A percentile compares a stretch with the other conserved stretches of the same genome.
phyloP scores from a whole-genome alignment of 2,329 filamentous ascomycete genomes.

The Penicillium sp. region DNA sequence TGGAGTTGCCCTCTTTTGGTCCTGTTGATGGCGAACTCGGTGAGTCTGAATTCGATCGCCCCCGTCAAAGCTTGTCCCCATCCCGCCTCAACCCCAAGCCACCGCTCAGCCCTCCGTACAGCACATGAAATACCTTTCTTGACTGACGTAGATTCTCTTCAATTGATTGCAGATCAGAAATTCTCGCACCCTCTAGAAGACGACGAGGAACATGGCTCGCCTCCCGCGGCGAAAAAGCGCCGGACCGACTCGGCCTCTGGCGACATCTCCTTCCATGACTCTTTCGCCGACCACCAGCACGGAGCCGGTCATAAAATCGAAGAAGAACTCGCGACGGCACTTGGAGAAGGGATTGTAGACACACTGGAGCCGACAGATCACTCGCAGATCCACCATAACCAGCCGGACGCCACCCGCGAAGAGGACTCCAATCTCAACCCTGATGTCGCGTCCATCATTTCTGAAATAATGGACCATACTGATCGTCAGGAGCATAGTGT shows the following conservation, averaged over 20 bases:
- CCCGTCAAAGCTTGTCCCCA: not conserved
- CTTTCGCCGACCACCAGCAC: conserved; percentile 24
- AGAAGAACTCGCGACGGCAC: conserved; percentile 38
- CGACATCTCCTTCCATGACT: not conserved
- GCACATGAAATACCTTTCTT: not conserved
- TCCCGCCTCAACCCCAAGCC: not conserved
- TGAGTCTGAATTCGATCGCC: conserved; percentile 25
- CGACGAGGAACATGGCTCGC: conserved; percentile 29
- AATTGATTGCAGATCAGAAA: conserved; percentile 28
- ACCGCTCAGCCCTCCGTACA: not conserved
- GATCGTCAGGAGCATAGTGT: conserved; percentile 44
- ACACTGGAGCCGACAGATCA: conserved; percentile 26
- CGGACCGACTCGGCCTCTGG: conserved; percentile 34
- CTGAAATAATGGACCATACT: conserved; percentile 46
- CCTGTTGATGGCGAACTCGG: conserved; percentile 35
- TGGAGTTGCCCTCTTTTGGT: conserved; percentile 30
- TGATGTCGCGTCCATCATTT: conserved; percentile 42
- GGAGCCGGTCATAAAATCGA: conserved; percentile 36
- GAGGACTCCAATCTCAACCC: conserved; percentile 29
- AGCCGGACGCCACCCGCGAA: conserved; percentile 23
- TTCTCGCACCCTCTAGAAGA: conserved; percentile 33
- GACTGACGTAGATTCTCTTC: not conserved
- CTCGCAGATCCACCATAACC: conserved; percentile 22
- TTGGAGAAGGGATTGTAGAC: conserved; percentile 31
- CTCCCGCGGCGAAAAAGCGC: conserved; percentile 42